These are phyloP conservation scores for Botrytis pseudocinerea DNA, from an alignment of 2,329 filamentous ascomycete species.

Conservation along the genomic window DNA sequence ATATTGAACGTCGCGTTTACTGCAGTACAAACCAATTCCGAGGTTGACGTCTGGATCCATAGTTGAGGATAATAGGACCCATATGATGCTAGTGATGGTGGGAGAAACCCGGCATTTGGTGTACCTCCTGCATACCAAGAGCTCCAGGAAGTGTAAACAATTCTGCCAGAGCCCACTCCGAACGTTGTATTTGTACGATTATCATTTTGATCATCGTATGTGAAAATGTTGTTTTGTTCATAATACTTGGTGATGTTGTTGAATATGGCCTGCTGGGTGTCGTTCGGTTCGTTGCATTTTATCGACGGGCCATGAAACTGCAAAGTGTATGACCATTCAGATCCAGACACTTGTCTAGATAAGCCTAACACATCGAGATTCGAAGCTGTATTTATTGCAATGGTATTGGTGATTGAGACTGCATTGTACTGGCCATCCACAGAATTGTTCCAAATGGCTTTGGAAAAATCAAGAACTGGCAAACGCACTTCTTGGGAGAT, in stretches of 20 bases:
- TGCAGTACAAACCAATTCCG: conserved; percentile 24
- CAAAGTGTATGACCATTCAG: conserved; percentile 27
- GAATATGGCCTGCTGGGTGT: conserved; percentile 18
- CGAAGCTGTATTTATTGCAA: neutral
- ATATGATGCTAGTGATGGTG: neutral
- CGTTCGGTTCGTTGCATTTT: conserved; percentile 23
- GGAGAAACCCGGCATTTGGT: neutral
- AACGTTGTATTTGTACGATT: neutral
- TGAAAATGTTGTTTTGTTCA: neutral
- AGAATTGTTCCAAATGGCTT: conserved; percentile 4
- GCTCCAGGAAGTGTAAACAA: conserved; percentile 8
- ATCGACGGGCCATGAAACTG: conserved; percentile 30
- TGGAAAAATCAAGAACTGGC: conserved; percentile 9
- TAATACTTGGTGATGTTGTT: conserved; percentile 7
- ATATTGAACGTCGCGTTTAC: conserved; percentile 29
- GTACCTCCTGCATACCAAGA: conserved; percentile 1
- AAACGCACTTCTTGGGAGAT: conserved; percentile 12
- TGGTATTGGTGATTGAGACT: conserved; percentile 1
- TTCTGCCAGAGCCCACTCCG: neutral
- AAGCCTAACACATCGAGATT: conserved; percentile 14
- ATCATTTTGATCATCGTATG: neutral
- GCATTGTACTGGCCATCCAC: neutral
- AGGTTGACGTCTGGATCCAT: conserved; percentile 26
- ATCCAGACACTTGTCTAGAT: conserved; percentile 18
- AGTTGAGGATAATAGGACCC: conserved; percentile 15